Base-by-base conservation (phyloP, 2,329 filamentous ascomycete genomes). In the Corniculantispora saksenae region DNA sequence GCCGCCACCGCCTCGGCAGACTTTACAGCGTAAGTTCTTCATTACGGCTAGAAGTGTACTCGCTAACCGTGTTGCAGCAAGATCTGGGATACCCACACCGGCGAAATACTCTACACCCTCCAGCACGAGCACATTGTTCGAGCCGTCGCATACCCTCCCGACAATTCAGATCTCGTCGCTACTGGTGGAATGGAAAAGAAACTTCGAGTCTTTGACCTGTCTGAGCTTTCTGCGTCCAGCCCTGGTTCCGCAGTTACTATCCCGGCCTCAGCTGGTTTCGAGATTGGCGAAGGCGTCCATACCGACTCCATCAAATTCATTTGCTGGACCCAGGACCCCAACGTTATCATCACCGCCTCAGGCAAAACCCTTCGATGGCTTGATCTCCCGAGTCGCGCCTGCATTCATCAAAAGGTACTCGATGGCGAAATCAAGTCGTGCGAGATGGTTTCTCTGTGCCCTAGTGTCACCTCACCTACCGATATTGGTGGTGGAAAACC, bases 141-240 rank as follows among this genome's bases (percentile, higher is more conserved):
- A 68, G 92, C 94, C 47, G 88, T 98, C 67, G 93, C 95, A 13
- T 98, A 97, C 72, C 91, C 92, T 2, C 88, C 91, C 51, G 91
- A 94, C 71, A 86, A 89, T 62, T 89, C 89, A 25, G 91, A 91
- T n/a, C 89, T 97, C 64, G 83, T 99, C 32, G 95, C 94, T 7
- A 98, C 95, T 0, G 95, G 94, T 40, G 95, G 95, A 29, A 92
- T 92, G 81, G 95, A 99, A 80, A 98, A 97, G 84, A 97, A 95
- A 79, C 86, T 99, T 61, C 92, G 94, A 61, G 90, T 99, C 68
- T 99, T 95, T 74, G 94, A 98, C 72, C 83, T 99, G 19, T 87
- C 87, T 19, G 87, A 89, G 66, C 82, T 85, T 48, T 79, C 79
- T 15, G 75, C 81, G 66, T 71, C 79, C 47, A 70, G 76, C 70